Conservation (phyloP, 148 eudicot species). For the Heliosperma pusillum region DNA sequence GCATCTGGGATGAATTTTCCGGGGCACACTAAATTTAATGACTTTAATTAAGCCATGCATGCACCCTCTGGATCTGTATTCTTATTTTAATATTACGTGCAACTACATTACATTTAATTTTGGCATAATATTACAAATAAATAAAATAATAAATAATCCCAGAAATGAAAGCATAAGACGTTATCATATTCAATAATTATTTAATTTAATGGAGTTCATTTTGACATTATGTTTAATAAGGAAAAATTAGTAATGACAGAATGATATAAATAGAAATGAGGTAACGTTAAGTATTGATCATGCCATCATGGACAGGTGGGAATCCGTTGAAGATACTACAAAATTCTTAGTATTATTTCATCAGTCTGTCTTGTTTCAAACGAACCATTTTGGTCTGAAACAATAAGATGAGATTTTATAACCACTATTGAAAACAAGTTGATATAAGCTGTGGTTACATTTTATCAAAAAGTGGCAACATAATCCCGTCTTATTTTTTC, state of each 20-base stretch:
- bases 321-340: conserved; percentile 1
- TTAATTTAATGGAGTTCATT: no score
- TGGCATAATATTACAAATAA: background rate
- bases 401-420: no score
- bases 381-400: no score
- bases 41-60: conserved; percentile 8
- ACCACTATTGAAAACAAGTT: no score
- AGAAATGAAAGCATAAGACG: no score
- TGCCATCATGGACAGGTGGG: conserved; percentile 1
- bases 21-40: conserved; percentile 7
- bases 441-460: no score
- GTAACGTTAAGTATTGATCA: background rate
- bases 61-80: background rate
- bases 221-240: background rate
- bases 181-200: background rate
- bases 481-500: no score
- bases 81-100: background rate
- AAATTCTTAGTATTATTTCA: no score
- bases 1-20: conserved; percentile 7
- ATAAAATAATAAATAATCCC: no score
- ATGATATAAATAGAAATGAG: background rate
- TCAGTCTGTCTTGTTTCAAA: no score
- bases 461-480: no score
- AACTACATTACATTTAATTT: background rate
- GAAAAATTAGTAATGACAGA: background rate